These are phyloP conservation scores for Quercus tomentella DNA, from an alignment of 331 rosid genomes.

Conservation along the genomic window DNA sequence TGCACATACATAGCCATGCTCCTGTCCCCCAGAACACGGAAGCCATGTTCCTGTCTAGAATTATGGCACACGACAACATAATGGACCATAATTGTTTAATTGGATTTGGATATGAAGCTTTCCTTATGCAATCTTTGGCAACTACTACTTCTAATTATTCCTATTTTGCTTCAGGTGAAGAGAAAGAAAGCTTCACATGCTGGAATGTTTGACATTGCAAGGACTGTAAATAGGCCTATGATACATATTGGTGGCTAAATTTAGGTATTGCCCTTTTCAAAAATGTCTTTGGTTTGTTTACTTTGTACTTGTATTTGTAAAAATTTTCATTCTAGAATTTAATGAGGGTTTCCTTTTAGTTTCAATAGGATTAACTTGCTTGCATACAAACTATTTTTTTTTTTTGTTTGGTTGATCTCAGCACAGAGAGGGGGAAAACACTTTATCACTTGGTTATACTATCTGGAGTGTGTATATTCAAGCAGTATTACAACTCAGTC, in stretches of 20 bases:
- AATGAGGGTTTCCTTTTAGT: background rate
- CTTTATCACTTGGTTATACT: background rate
- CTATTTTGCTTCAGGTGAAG: conserved; percentile 56
- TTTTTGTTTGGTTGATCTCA: background rate
- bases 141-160: background rate
- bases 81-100: background rate
- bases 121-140: background rate
- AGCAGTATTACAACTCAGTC: background rate
- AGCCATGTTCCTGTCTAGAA: background rate
- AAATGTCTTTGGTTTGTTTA: background rate
- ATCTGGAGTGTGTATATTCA: background rate
- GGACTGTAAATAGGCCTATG: conserved; percentile 94
- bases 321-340: background rate
- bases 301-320: background rate
- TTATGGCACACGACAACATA: background rate
- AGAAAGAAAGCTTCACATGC: conserved; percentile 95
- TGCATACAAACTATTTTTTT: background rate
- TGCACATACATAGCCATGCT: background rate
- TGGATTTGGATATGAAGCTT: background rate
- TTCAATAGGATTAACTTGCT: background rate
- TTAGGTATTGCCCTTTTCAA: conserved; percentile 9
- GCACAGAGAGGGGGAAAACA: background rate
- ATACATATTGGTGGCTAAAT: conserved; percentile 94
- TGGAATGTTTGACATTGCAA: conserved; percentile 89
- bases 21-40: background rate